A percentile compares a stretch with the other conserved stretches of the same genome.
These are phyloP conservation scores for Lentinula detonsa DNA, from an alignment of 768 basidiomycete species.

Conservation along the genomic window DNA sequence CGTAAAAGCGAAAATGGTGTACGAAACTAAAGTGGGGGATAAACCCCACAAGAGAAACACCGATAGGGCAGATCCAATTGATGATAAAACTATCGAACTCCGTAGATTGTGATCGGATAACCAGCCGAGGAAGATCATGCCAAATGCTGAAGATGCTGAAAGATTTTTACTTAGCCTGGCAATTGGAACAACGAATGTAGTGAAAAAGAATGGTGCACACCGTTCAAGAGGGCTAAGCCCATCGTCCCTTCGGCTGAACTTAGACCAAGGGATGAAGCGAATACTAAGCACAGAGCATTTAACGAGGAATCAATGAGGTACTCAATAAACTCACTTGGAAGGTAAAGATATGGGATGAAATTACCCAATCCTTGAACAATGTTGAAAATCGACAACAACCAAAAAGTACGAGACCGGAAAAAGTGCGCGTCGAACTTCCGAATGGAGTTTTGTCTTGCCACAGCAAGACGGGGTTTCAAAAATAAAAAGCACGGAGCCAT, in stretches of 20 bases:
- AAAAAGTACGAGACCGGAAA: constrained; percentile 7
- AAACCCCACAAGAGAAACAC: constrained; percentile 14
- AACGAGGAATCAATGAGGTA: neutral
- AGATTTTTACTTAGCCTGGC: neutral
- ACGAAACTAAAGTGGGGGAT: constrained; percentile 3
- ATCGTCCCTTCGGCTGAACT: constrained; percentile 6
- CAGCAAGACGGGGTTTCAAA: constrained; percentile 7
- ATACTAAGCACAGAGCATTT: neutral
- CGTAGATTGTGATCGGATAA: constrained; percentile 14
- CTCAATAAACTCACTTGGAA: constrained; percentile 7
- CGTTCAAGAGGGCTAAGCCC: constrained; percentile 1
- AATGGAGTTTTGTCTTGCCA: no score
- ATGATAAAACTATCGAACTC: constrained; percentile 9
- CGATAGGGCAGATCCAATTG: constrained; percentile 9
- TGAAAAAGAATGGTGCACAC: no score
- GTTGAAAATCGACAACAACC: constrained; percentile 10
- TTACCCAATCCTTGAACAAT: constrained; percentile 8
- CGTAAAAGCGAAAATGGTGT: constrained; percentile 9
- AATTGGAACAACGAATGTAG: no score
- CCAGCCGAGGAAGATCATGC: constrained; percentile 11
- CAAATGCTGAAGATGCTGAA: constrained; percentile 9
- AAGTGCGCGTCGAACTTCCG: neutral
- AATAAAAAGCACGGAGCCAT: constrained; percentile 9
- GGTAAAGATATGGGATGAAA: constrained; percentile 10
- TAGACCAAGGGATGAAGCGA: constrained; percentile 9